These are phyloP conservation scores for Malassezia slooffiae DNA, from an alignment of 1,284 basidiomycete genomes.

Conservation along the genomic window DNA sequence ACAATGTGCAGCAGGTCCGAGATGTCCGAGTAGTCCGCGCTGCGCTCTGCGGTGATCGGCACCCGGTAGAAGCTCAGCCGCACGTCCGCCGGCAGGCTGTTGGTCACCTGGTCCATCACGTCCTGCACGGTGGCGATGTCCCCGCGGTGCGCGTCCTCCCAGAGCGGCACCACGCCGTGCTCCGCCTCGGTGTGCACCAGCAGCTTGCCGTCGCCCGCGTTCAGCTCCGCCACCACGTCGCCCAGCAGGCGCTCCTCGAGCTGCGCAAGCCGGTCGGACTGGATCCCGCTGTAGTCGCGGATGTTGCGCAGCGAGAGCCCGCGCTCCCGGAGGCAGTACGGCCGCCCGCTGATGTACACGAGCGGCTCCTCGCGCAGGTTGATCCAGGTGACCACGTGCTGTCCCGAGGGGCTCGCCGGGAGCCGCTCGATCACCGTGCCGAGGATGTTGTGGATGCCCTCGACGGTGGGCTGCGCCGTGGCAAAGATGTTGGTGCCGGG, in stretches of 20 bases:
- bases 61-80: slow-evolving; percentile 71
- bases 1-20: slow-evolving; percentile 65
- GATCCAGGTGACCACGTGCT: slow-evolving; percentile 64
- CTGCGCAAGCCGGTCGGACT: slow-evolving; percentile 32
- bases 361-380: slow-evolving; percentile 79
- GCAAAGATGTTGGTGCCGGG: slow-evolving; percentile 60
- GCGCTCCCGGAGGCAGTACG: slow-evolving; percentile 49
- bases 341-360: slow-evolving; percentile 76
- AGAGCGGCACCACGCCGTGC: slow-evolving; percentile 84
- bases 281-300: slow-evolving; percentile 43
- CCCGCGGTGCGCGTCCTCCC: slow-evolving; percentile 74
- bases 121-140: slow-evolving; percentile 78
- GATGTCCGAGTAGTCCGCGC: slow-evolving; percentile 46
- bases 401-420: slow-evolving; percentile 47
- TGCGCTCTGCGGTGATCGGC: slow-evolving; percentile 67
- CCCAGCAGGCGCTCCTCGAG: slow-evolving; percentile 76
- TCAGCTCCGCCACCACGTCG: slow-evolving; percentile 75
- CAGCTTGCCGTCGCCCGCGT: slow-evolving; percentile 70
- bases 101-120: slow-evolving; percentile 57
- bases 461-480: slow-evolving; percentile 73
- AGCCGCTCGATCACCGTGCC: slow-evolving; percentile 43
- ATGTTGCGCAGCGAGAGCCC: slow-evolving; percentile 40
- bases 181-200: slow-evolving; percentile 79
- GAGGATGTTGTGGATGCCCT: slow-evolving; percentile 77
- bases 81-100: slow-evolving; percentile 46